phyloP scores from a whole-genome alignment of 305 asterid species.

The Fraxinus baroniana region DNA sequence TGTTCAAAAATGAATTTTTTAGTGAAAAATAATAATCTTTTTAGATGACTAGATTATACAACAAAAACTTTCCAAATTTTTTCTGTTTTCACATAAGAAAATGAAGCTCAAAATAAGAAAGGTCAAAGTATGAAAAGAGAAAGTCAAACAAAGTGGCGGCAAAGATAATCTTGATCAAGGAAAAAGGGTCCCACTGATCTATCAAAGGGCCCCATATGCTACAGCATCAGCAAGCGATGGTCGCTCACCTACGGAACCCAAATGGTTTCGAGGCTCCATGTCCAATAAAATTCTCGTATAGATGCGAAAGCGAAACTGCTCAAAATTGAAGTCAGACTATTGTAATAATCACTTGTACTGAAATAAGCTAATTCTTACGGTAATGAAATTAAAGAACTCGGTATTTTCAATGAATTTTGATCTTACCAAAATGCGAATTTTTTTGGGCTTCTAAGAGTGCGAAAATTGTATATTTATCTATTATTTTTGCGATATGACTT shows the following conservation, averaged over 20 bases:
- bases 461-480: too few relatives aligned
- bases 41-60: background rate
- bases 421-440: background rate
- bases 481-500: background rate
- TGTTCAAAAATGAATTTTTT: too few relatives aligned
- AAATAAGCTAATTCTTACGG: background rate
- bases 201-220: background rate
- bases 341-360: background rate
- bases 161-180: background rate
- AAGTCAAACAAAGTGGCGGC: background rate
- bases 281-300: background rate
- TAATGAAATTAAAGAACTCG: background rate
- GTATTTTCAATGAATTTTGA: background rate
- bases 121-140: background rate
- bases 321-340: conserved; percentile 10
- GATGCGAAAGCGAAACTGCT: background rate
- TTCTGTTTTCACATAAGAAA: background rate
- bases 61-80: background rate
- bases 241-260: conserved; percentile 29
- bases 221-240: conserved; percentile 8
- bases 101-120: background rate
- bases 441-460: background rate
- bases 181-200: background rate
- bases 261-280: background rate
- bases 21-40: background rate